Evolutionary conservation across 129 eudicot species (phyloP).

Genomic region (Silybum marianum): DNA sequence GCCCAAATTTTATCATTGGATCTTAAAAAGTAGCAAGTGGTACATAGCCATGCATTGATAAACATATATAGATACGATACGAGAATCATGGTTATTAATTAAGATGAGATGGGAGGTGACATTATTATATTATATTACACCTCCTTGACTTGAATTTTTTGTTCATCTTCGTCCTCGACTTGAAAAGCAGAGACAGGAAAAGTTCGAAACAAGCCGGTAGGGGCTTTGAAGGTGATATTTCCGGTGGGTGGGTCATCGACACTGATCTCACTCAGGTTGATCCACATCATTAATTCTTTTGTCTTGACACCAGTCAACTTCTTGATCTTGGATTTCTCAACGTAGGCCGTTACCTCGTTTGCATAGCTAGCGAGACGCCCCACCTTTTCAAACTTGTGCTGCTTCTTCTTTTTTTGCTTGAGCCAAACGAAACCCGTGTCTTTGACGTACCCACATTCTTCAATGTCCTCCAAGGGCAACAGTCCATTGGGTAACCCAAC

Average conservation of each 20-base stretch:
- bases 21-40: too few relatives aligned
- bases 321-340: conserved; percentile 52
- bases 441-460: conserved; percentile 53
- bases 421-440: conserved; percentile 72
- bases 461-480: conserved; percentile 52
- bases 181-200: conserved; percentile 64
- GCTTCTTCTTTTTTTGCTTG: conserved; percentile 45
- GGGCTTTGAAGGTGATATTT: conserved; percentile 60
- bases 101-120: neutral
- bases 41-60: neutral
- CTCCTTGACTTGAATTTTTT: conserved; percentile 38
- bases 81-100: neutral
- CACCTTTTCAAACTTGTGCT: conserved; percentile 54
- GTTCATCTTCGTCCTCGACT: conserved; percentile 32
- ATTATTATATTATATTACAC: conserved; percentile 17
- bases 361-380: conserved; percentile 46
- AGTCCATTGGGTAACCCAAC: conserved; percentile 63
- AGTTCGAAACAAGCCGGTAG: conserved; percentile 56
- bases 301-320: conserved; percentile 78
- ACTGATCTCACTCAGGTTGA: conserved; percentile 50
- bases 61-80: neutral
- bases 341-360: conserved; percentile 50
- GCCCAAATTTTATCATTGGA: neutral
- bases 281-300: conserved; percentile 67
- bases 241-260: conserved; percentile 53